phyloP scores from a whole-genome alignment of 768 basidiomycete genomes.

The Calocera cornea region DNA sequence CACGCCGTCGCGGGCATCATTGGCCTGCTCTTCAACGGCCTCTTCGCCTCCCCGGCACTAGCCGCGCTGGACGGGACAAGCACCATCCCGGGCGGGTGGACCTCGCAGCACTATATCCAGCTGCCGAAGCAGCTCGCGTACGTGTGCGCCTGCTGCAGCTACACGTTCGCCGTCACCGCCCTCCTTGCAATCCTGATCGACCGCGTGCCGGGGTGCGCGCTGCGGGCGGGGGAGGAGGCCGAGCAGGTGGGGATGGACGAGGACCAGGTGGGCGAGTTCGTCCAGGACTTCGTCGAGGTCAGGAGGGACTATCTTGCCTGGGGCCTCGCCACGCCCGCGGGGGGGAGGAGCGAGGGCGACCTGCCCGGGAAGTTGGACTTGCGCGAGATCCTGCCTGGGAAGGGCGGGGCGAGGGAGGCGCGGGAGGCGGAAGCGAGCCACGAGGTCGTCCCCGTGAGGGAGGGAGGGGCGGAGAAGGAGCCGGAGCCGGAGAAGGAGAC shows the following conservation, averaged over 20 bases:
- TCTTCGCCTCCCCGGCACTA: conserved; percentile 56
- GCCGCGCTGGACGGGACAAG: conserved; percentile 54
- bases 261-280: conserved; percentile 61
- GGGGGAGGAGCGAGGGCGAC: background rate
- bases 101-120: conserved; percentile 56
- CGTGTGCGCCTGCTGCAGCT: conserved; percentile 41
- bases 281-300: conserved; percentile 54
- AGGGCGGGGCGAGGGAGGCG: too few relatives aligned
- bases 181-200: conserved; percentile 45
- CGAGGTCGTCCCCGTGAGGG: background rate
- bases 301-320: conserved; percentile 51
- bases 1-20: conserved; percentile 77
- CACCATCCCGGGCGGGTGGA: conserved; percentile 46
- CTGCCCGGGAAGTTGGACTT: background rate
- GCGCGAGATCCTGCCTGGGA: too few relatives aligned
- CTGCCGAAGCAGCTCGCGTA: conserved; percentile 66
- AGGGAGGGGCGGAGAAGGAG: background rate
- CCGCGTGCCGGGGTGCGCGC: conserved; percentile 42
- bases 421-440: background rate
- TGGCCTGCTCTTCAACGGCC: conserved; percentile 55
- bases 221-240: conserved; percentile 41
- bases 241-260: conserved; percentile 58
- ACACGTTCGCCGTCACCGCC: conserved; percentile 43
- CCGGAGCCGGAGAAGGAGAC: background rate
- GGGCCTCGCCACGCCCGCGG: conserved; percentile 6